phyloP scores from a whole-genome alignment of 768 basidiomycete species.

The Lactarius tabidus region DNA sequence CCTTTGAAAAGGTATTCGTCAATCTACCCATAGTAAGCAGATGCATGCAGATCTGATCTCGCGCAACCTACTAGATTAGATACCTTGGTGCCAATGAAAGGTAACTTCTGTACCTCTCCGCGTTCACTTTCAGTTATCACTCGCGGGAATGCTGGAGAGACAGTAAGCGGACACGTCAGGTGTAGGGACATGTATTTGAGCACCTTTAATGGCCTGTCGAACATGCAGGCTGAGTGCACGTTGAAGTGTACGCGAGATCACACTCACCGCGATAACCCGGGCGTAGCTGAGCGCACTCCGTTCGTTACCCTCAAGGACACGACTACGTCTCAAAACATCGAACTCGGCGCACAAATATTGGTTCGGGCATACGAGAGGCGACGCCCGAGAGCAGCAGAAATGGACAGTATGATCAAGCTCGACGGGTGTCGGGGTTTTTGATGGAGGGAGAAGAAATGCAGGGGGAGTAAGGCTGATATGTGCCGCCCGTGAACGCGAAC shows the following conservation, averaged over 20 bases:
- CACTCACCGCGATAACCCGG: slow-evolving; percentile 58
- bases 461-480: slow-evolving; percentile 17
- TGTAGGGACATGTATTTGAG: slow-evolving; percentile 1
- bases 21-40: slow-evolving; percentile 40
- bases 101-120: slow-evolving; percentile 32
- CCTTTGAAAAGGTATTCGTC: slow-evolving; percentile 57
- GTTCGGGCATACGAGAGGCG: slow-evolving; percentile 66
- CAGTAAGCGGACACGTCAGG: not conserved
- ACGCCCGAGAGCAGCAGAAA: slow-evolving; percentile 59
- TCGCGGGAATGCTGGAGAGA: slow-evolving; percentile 33
- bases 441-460: slow-evolving; percentile 25
- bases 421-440: slow-evolving; percentile 24
- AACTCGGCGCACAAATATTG: slow-evolving; percentile 58
- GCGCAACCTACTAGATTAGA: slow-evolving; percentile 31
- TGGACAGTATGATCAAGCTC: slow-evolving; percentile 35
- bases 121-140: slow-evolving; percentile 30
- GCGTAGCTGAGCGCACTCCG: slow-evolving; percentile 69
- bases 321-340: slow-evolving; percentile 50
- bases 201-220: slow-evolving; percentile 47
- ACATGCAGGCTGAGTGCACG: slow-evolving; percentile 1
- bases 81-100: slow-evolving; percentile 40
- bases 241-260: slow-evolving; percentile 27
- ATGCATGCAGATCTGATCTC: not conserved
- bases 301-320: slow-evolving; percentile 64
- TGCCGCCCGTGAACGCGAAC: not conserved